A percentile compares a stretch with the other conserved stretches of the same genome.
Conservation (phyloP, 2,329 filamentous ascomycete genomes). For the Pseudopyrenochaeta lycopersici region DNA sequence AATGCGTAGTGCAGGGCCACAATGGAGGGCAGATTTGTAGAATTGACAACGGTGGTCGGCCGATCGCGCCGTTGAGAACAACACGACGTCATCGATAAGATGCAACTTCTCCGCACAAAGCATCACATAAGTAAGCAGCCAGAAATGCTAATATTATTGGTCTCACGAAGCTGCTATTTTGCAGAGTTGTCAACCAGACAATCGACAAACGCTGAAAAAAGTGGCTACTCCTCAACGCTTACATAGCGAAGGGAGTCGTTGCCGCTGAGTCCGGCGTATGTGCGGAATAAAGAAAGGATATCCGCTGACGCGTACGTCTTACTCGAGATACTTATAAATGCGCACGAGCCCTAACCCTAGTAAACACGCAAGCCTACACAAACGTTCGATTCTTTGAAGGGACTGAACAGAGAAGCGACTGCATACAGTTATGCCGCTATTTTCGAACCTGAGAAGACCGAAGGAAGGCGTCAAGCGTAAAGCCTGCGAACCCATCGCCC, state of each 20-base stretch:
- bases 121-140: background rate
- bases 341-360: background rate
- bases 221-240: background rate
- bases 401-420: background rate
- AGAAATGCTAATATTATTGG: background rate
- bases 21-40: background rate
- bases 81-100: background rate
- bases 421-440: background rate
- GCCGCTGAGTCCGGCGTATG: background rate
- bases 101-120: background rate
- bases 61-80: background rate
- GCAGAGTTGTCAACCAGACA: background rate
- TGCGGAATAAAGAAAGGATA: background rate
- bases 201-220: background rate
- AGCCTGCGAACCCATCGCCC: background rate
- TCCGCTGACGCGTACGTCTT: background rate
- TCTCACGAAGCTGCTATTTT: background rate
- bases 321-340: background rate
- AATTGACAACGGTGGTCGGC: background rate
- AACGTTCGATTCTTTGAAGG: background rate
- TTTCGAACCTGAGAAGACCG: background rate
- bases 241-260: background rate
- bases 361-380: background rate
- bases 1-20: background rate
- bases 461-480: background rate